Base-by-base conservation (phyloP, 1,139 yeast species). In the Sugiyamaella castrensis region DNA sequence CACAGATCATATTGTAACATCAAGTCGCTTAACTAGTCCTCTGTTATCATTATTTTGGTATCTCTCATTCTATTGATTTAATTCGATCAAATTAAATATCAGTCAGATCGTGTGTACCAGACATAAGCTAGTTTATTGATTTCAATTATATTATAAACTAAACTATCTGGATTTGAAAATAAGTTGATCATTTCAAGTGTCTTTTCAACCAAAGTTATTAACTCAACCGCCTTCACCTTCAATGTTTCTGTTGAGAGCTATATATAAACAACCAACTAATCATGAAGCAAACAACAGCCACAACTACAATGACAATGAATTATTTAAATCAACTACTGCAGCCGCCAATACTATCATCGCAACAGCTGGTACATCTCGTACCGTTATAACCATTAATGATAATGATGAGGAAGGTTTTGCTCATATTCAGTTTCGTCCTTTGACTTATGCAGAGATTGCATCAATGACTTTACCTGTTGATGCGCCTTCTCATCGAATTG, bases 381-480 rank as follows among this genome's bases (percentile, higher is more conserved):
- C 42, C 19, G 50, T 41, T n/a, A 37, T 35, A 19, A 47, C 43
- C 12, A 37, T 43, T 19, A 24, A 43, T 30, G 51, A 53, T 45
- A 63, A 58, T 28, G 58, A 51, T 31, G 71, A 66, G 28, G 73
- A 68, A 26, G 79, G 70, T 38, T 76, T 74, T 55, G 68, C 77
- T 33, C 72, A 71, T 48, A 72, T 77, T 46, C 70, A 70, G 44
- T 60, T 74, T 47, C 71, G 79, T 42, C 69, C 71, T 45, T 63
- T 75, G 53, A 74, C 80, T 7, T 76, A 76, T 55, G 80, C 80
- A 3, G 81, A 77, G 65, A 79, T 71, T 24, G 77, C 77, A n/a
- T 42, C 46, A 27, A 35, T 42, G 28, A 28, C 46, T 19, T 15
- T 36, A 29, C 46, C 45, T 4, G 38, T 29, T 4, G 40, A 24